Evolutionary conservation across 805 yeast species (phyloP).

Genomic region (Yarrowia alimentaria): DNA sequence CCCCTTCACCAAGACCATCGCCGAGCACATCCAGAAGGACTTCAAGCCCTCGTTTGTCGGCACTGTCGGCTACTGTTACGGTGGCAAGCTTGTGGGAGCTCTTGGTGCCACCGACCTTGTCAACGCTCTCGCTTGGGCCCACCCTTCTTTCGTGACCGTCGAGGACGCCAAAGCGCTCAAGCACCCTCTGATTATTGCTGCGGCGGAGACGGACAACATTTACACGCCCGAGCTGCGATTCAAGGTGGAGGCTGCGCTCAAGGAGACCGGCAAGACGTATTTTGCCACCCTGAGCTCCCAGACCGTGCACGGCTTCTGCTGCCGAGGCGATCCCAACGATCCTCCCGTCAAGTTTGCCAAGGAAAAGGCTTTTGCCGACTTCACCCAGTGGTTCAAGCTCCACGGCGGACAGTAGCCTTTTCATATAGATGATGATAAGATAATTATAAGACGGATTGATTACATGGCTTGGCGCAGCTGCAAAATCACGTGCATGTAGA

Average conservation of each 20-base stretch:
- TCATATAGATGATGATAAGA: too few relatives aligned
- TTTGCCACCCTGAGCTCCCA: slow-evolving; percentile 62
- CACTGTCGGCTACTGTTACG: slow-evolving; percentile 79
- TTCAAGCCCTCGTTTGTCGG: slow-evolving; percentile 51
- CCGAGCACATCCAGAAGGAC: slow-evolving; percentile 47
- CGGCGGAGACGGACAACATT: slow-evolving; percentile 66
- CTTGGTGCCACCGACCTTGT: slow-evolving; percentile 43
- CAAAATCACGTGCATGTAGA: too few relatives aligned
- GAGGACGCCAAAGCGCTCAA: slow-evolving; percentile 64
- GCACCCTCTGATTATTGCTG: slow-evolving; percentile 65
- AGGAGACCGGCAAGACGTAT: slow-evolving; percentile 54
- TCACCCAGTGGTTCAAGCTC: slow-evolving; percentile 32
- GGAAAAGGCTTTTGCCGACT: slow-evolving; percentile 53
- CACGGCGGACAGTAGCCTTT: slow-evolving; percentile 15
- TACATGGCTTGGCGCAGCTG: too few relatives aligned
- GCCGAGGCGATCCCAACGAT: slow-evolving; percentile 64
- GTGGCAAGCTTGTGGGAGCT: slow-evolving; percentile 66
- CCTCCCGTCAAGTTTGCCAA: slow-evolving; percentile 61
- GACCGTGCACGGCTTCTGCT: slow-evolving; percentile 74
- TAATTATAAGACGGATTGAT: too few relatives aligned
- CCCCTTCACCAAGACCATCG: slow-evolving; percentile 51
- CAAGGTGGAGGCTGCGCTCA: slow-evolving; percentile 57
- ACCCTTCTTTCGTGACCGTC: slow-evolving; percentile 70
- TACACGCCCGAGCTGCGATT: slow-evolving; percentile 66
- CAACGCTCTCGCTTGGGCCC: slow-evolving; percentile 69